These are phyloP conservation scores for Hypoxylon lenormandii DNA, from an alignment of 495 filamentous ascomycete species.

Conservation along the genomic window DNA sequence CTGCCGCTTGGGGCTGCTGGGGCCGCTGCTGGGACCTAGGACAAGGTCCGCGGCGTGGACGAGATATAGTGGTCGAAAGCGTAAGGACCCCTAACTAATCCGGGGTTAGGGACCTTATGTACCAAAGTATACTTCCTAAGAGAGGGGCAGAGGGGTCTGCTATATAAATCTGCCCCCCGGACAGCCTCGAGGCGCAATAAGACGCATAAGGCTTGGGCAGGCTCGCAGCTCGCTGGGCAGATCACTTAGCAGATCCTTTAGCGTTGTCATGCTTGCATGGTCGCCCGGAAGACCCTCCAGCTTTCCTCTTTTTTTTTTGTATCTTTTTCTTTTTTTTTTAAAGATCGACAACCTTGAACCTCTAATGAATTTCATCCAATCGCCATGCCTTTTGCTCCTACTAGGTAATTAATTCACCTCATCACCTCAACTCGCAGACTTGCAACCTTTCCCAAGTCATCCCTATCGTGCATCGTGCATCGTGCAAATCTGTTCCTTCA, in stretches of 20 bases:
- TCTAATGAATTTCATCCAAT: slow-evolving; percentile 20
- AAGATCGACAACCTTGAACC: slow-evolving; percentile 28
- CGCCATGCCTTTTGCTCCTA: slow-evolving; percentile 25
- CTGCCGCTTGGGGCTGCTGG: slow-evolving; percentile 32
- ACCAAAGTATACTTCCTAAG: background rate
- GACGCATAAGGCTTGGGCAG: slow-evolving; percentile 33
- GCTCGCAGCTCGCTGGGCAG: slow-evolving; percentile 26
- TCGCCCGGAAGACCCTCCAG: slow-evolving; percentile 21
- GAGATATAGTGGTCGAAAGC: slow-evolving; percentile 21
- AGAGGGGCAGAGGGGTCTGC: slow-evolving; percentile 14
- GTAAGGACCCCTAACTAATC: slow-evolving; percentile 44
- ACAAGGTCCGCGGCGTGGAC: slow-evolving; percentile 35
- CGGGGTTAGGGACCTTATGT: slow-evolving; percentile 32
- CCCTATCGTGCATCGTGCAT: background rate
- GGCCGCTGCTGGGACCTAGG: slow-evolving; percentile 5
- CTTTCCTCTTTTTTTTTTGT: no score
- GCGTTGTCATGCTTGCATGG: background rate
- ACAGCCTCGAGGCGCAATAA: no score
- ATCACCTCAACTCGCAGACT: background rate
- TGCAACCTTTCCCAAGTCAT: no score
- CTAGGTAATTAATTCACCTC: slow-evolving; percentile 24
- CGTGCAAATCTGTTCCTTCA: background rate
- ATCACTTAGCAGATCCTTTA: slow-evolving; percentile 36
- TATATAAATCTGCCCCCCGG: background rate
- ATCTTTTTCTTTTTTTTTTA: no score